phyloP scores from a whole-genome alignment of 352 stramenopile genomes.

The Phytopythium montanum region DNA sequence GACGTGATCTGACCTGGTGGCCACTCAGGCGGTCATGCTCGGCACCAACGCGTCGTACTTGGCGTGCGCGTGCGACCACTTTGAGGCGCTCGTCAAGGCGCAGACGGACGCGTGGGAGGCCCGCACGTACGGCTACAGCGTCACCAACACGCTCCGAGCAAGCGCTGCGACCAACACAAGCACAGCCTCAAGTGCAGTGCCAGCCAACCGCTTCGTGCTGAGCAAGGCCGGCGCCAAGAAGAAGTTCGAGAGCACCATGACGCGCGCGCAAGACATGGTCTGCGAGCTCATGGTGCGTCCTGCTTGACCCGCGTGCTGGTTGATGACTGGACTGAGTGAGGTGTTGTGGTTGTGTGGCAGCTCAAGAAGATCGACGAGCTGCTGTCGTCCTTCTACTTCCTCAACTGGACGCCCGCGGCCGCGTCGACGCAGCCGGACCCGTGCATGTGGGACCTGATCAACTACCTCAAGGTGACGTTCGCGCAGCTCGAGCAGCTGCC shows the following conservation, averaged over 20 bases:
- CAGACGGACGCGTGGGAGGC: slow-evolving; percentile 73
- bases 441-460: slow-evolving; percentile 82
- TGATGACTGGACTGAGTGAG: neutral
- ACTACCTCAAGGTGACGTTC: slow-evolving; percentile 82
- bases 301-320: neutral
- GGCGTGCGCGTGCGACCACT: slow-evolving; percentile 59
- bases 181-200: too few relatives aligned
- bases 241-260: slow-evolving; percentile 80
- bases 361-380: slow-evolving; percentile 83
- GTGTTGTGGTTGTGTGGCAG: slow-evolving; percentile 16
- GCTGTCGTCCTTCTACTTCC: slow-evolving; percentile 69
- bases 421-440: slow-evolving; percentile 61
- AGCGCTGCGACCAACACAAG: slow-evolving; percentile 5
- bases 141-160: slow-evolving; percentile 55
- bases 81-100: slow-evolving; percentile 56
- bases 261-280: slow-evolving; percentile 76
- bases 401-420: slow-evolving; percentile 66
- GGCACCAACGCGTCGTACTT: slow-evolving; percentile 71
- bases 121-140: slow-evolving; percentile 62
- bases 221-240: slow-evolving; percentile 75
- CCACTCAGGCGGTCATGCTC: slow-evolving; percentile 55
- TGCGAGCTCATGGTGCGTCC: slow-evolving; percentile 73
- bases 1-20: neutral
- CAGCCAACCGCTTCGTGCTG: slow-evolving; percentile 28
- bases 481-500: slow-evolving; percentile 57